Evolutionary conservation across 2,329 filamentous ascomycete species (phyloP), one percentile per base, ranked within the genome.

Genomic region (Aureobasidium sp.): DNA sequence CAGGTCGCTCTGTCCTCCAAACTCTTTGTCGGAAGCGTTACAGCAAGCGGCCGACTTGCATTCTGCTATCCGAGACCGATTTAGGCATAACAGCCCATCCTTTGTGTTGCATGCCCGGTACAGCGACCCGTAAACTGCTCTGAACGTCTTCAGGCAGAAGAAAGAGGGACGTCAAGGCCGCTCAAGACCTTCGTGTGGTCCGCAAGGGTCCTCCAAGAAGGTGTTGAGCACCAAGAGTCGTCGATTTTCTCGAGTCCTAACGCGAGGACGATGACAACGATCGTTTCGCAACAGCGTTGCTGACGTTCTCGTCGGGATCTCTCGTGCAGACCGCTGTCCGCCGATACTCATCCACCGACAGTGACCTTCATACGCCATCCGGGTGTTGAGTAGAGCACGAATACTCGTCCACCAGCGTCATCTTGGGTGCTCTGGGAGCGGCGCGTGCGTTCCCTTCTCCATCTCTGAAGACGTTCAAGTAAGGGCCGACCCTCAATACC

Each of bases 191-290:
- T 53, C 49, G 49, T 27, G 49, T 53, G 33, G 33, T 53, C 49
- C 49, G 21, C 49, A 40, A 38, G 37, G 25, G 51, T 54, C 51
- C 51, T 54, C 51, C 37, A 43, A 31, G 51, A 54, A 43, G 51
- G 6, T 13, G 17, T 54, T n/a, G 51, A 43, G 23, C 27, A 31
- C 37, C 51, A 23, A 27, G 27, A 23, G 27, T 33, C 38, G n/a
- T 37, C 38, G 17, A 42, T 42, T 38, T 43, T 42, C 51, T 27
- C 35, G 51, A 43, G 37, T 54, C 51, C 9, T 10, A 17, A 43
- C 35, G 51, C 51, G n/a, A n/a, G 13, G 35, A 42, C 51, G 6
- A 21, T 8, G 37, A 29, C 51, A 40, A 54, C 38, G 51, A 54
- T 31, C 38, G 23, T 23, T 42, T 35, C 11, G 51, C 38, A 43